Conservation (phyloP, 306 rosid species). For the apple (Malus domestica) region DNA sequence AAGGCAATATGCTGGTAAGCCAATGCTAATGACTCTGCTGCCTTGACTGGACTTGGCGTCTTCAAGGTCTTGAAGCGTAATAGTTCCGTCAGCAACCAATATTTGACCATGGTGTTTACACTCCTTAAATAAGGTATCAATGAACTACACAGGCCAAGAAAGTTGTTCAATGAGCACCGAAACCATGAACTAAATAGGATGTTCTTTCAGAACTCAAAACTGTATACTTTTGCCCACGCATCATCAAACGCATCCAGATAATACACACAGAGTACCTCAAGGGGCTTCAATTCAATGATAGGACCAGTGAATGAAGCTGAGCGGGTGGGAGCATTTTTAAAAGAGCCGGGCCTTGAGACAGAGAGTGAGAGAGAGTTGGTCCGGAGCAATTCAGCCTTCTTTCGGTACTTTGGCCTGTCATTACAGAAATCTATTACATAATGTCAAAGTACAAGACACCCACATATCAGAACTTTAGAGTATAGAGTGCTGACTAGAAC, state of each 20-base stretch:
- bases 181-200: conserved; percentile 4
- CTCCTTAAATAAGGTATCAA: conserved; percentile 62
- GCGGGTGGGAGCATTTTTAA: conserved; percentile 47
- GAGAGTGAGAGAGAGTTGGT: conserved; percentile 29
- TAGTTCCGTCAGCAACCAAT: conserved; percentile 67
- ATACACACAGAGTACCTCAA: conserved; percentile 51
- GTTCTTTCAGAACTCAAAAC: neutral
- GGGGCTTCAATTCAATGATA: conserved; percentile 57
- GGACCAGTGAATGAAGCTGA: conserved; percentile 43
- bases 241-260: neutral
- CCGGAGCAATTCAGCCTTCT: conserved; percentile 17
- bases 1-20: conserved; percentile 81
- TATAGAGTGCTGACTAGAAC: conserved; percentile 32
- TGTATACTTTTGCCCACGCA: neutral
- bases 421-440: conserved; percentile 18
- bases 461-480: conserved; percentile 3
- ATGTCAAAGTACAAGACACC: neutral
- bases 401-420: conserved; percentile 52
- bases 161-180: conserved; percentile 17
- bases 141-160: conserved; percentile 33
- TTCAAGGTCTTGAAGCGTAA: conserved; percentile 57
- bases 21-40: conserved; percentile 59
- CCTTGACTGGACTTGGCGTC: conserved; percentile 69
- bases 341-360: conserved; percentile 46
- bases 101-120: conserved; percentile 47